phyloP scores from a whole-genome alignment of 2,329 filamentous ascomycete species.

The Phialemonium atrogriseum region DNA sequence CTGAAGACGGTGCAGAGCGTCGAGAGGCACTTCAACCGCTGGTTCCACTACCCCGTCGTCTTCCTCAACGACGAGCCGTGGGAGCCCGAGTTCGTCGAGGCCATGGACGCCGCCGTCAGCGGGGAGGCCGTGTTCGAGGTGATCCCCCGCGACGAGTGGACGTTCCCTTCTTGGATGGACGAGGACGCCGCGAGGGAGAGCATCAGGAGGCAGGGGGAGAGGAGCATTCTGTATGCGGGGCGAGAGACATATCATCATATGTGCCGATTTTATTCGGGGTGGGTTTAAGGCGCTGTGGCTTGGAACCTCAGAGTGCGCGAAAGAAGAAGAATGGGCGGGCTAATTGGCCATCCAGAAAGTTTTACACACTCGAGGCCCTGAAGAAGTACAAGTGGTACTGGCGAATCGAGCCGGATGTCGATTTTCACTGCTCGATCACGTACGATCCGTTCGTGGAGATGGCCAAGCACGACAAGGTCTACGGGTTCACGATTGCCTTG shows the following conservation, averaged over 20 bases:
- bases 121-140: constrained; percentile 32
- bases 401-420: constrained; percentile 35
- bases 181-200: constrained; percentile 11
- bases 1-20: constrained; percentile 30
- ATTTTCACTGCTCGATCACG: constrained; percentile 36
- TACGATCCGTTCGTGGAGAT: constrained; percentile 39
- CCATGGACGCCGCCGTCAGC: constrained; percentile 25
- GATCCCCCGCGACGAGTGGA: constrained; percentile 31
- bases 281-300: no score
- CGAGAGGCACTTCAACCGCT: constrained; percentile 35
- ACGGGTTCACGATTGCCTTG: constrained; percentile 35
- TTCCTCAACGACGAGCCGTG: constrained; percentile 38
- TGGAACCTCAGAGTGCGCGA: no score
- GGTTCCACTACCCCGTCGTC: constrained; percentile 37
- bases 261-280: constrained; percentile 33
- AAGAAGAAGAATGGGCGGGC: no score
- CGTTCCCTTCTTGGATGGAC: constrained; percentile 25
- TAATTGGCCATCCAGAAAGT: constrained; percentile 30
- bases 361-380: constrained; percentile 32
- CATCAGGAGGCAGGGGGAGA: constrained; percentile 18
- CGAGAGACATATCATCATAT: constrained; percentile 31
- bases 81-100: constrained; percentile 27
- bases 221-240: constrained; percentile 27
- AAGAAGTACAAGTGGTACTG: constrained; percentile 38
- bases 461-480: constrained; percentile 32